Evolutionary conservation across 2,329 filamentous ascomycete species (phyloP), one percentile per base, ranked within the genome.

Genomic region (Metarhizium humberi): DNA sequence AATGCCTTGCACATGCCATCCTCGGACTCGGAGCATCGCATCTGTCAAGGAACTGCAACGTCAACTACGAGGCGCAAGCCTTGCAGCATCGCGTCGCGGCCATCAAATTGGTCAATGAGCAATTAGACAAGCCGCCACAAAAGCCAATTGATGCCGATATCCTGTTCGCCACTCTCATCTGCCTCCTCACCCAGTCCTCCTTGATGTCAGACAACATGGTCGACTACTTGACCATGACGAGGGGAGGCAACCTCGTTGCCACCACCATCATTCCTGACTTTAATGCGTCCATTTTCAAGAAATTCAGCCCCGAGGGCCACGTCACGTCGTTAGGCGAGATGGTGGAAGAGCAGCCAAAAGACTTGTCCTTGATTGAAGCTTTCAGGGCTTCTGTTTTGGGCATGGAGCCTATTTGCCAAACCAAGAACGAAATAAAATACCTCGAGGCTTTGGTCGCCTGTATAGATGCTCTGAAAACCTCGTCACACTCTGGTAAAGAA

Each of bases 121-220:
- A 25, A 25, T 25, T 25, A 25, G 25, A 25, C 3, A 25, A 4
- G 3, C 25, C 25, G 3, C 25, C 25, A 3, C 25, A 25, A 25
- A 25, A 25, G 25, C 25, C 25, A 25, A 25, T 25, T 25, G 25
- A 25, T 25, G 25, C 25, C 25, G 25, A 25, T 4, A 25, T 25
- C 25, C 25, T 25, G 25, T 25, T 25, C 25, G 25, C 32, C 10
- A 60, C 71, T 5, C 59, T 70, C 32, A 56, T 73, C 25, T 68
- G 69, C 5, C 63, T 73, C 6, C 58, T 66, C 3, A 67, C 70
- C 18, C 71, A 73, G 54, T 66, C 70, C 1, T 65, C 63, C 0
- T 67, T 71, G 46, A 66, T 74, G 63, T 59, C 66, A 2, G 67
- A 72, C 11, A 69, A 70, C 51, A 71, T 74, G 67, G 60, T 58